Conservation (phyloP, 495 filamentous ascomycete species). For the Hypoxylon rickii region DNA sequence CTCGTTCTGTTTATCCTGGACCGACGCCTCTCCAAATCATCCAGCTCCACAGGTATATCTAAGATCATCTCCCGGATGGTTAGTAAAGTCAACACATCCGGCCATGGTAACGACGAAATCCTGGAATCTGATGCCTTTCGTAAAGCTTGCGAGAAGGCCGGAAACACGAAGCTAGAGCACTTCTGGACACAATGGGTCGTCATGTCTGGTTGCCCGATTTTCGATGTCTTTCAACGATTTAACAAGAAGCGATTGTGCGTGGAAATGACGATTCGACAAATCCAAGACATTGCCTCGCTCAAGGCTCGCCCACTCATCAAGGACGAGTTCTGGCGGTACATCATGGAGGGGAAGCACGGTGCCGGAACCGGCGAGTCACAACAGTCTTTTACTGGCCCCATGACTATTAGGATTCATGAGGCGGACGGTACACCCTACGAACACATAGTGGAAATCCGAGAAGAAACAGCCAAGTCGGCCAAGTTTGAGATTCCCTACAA, state of each 20-base stretch:
- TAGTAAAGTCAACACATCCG: slow-evolving; percentile 75
- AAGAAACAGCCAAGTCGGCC: slow-evolving; percentile 65
- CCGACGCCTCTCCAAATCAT: slow-evolving; percentile 82
- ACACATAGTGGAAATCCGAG: slow-evolving; percentile 94
- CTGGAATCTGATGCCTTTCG: slow-evolving; percentile 77
- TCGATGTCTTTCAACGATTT: slow-evolving; percentile 83
- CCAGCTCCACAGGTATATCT: slow-evolving; percentile 78
- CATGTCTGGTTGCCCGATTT: slow-evolving; percentile 82
- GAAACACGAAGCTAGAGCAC: slow-evolving; percentile 78
- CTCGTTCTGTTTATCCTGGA: slow-evolving; percentile 93
- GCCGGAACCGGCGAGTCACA: slow-evolving; percentile 73
- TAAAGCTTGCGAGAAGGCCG: slow-evolving; percentile 80
- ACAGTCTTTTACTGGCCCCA: slow-evolving; percentile 86
- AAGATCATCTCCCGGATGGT: slow-evolving; percentile 84
- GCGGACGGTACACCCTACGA: slow-evolving; percentile 98
- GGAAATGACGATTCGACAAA: slow-evolving; percentile 87
- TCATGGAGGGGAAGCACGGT: slow-evolving; percentile 73
- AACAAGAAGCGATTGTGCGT: slow-evolving; percentile 98
- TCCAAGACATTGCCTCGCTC: slow-evolving; percentile 55
- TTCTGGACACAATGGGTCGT: slow-evolving; percentile 96
- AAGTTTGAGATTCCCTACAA: slow-evolving; percentile 94
- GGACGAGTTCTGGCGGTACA: slow-evolving; percentile 77
- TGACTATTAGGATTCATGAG: slow-evolving; percentile 98
- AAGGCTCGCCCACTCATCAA: slow-evolving; percentile 55
- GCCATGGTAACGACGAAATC: slow-evolving; percentile 68